Base-by-base conservation (phyloP, 83 land plant species). In the Diphasiastrum complanatum region DNA sequence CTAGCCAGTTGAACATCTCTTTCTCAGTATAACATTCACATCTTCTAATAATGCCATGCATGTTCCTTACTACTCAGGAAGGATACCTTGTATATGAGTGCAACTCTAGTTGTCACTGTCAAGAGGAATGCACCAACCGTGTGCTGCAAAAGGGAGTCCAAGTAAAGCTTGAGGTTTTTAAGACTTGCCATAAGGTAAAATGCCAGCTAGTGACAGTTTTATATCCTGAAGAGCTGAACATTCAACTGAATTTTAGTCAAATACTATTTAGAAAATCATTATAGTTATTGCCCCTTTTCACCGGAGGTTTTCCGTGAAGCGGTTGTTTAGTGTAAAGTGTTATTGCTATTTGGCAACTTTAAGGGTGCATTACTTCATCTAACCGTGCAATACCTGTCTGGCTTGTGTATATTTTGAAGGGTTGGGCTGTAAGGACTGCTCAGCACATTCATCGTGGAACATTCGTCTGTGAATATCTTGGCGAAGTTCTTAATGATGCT, bases 391-490 rank as follows among this genome's bases (percentile, higher is more conserved):
- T n/a, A n/a, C n/a, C n/a, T n/a, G n/a, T n/a, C n/a, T n/a, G n/a
- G n/a, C 32, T 27, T 47, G 20, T 2, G 22, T 51, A 6, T 33
- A 6, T 64, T 20, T 45, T 68, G 33, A 75, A 95, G 99, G 99
- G 97, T n/a, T 95, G 99, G 99, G 93, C 81, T 31, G 89, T 95
- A 19, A 78, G 99, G 63, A 83, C 99, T 35, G 86, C 75, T 30
- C 76, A 95, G 66, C 38, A 68, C 60, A 95, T 95, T 33, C 30
- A 76, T 23, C 89, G 97, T 45, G 99, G 99, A 25, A 77, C 87
- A 18, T 95, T 95, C 76, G 77, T 95, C 20, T 95, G 99, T 67
- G 99, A 95, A 63, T 89, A 81, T 61, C 54, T 89, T 48, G 99
- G 99, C n/a, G 99, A 95, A 74, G 86, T 95, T 45, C 65, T 89